Conservation (phyloP, 2,329 filamentous ascomycete genomes). For the Neocatenulostroma microsporum region DNA sequence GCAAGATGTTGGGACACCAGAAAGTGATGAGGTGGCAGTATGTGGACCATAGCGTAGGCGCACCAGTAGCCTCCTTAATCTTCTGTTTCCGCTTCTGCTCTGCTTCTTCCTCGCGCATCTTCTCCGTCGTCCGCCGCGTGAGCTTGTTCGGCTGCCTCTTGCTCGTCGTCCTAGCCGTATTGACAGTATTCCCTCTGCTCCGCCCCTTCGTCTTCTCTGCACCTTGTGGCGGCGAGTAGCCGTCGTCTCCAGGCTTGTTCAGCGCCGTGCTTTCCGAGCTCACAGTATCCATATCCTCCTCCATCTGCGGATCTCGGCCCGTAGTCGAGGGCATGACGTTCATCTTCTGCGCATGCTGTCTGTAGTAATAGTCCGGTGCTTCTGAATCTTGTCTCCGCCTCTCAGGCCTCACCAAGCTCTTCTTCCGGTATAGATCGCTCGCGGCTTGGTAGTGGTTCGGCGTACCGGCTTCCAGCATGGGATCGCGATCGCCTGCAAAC, state of each 20-base stretch:
- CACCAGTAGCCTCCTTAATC: constrained; percentile 57
- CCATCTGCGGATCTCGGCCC: constrained; percentile 79
- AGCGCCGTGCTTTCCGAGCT: constrained; percentile 48
- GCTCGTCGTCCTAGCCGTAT: constrained; percentile 30
- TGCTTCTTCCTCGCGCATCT: constrained; percentile 53
- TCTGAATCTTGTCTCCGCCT: constrained; percentile 74
- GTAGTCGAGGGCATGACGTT: constrained; percentile 81
- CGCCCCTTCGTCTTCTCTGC: constrained; percentile 24
- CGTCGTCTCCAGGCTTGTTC: constrained; percentile 32
- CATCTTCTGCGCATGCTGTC: constrained; percentile 92
- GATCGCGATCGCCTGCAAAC: constrained; percentile 42
- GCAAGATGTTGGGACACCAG: constrained; percentile 79
- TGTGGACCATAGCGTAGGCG: constrained; percentile 86
- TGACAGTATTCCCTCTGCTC: constrained; percentile 4
- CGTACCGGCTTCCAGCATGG: constrained; percentile 39
- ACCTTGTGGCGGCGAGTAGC: constrained; percentile 33
- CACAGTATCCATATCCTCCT: constrained; percentile 48
- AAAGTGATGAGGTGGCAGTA: constrained; percentile 94
- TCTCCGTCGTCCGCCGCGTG: constrained; percentile 56
- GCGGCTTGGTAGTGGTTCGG: constrained; percentile 32
- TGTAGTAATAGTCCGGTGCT: constrained; percentile 93
- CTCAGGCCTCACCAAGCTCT: constrained; percentile 83
- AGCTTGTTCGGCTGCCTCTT: constrained; percentile 28
- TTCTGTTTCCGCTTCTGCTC: constrained; percentile 41
- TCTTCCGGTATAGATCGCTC: constrained; percentile 59